These are phyloP conservation scores for Keithomyces neogunnii DNA, from an alignment of 2,329 filamentous ascomycete genomes.

Conservation along the genomic window DNA sequence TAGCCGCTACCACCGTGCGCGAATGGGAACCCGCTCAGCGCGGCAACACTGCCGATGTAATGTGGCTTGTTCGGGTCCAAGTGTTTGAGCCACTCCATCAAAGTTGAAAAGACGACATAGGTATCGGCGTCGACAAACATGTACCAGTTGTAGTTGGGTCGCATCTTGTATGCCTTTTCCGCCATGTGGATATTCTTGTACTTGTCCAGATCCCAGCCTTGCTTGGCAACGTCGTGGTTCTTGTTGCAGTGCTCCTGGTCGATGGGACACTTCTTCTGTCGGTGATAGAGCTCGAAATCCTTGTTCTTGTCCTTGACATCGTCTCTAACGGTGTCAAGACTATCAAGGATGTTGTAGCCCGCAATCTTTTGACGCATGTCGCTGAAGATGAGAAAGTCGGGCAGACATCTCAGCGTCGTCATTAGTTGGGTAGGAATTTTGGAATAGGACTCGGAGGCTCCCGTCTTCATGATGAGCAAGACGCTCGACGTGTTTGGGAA, in stretches of 20 bases:
- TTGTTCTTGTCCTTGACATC: conserved; percentile 33
- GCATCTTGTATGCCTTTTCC: conserved; percentile 41
- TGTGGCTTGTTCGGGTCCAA: conserved; percentile 33
- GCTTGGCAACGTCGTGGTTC: conserved; percentile 15
- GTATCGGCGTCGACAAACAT: conserved; percentile 52
- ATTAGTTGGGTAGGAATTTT: conserved; percentile 46
- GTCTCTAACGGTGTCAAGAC: conserved; percentile 34
- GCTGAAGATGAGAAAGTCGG: conserved; percentile 48
- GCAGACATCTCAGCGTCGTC: conserved; percentile 40
- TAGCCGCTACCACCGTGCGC: conserved; percentile 51
- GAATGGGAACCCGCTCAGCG: conserved; percentile 34
- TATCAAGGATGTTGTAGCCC: conserved; percentile 36
- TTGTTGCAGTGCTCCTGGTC: conserved; percentile 37
- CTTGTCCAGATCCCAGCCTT: conserved; percentile 49
- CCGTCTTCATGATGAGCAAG: conserved; percentile 48
- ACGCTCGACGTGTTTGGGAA: conserved; percentile 38
- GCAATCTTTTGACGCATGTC: conserved; percentile 43
- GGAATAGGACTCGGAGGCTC: conserved; percentile 43
- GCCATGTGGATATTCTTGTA: conserved; percentile 56
- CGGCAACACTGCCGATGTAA: conserved; percentile 43
- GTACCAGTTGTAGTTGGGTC: conserved; percentile 49
- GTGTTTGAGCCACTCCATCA: conserved; percentile 37
- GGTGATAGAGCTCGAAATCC: conserved; percentile 42
- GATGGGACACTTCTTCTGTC: conserved; percentile 35
- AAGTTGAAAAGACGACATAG: conserved; percentile 45